A percentile compares a stretch with the other conserved stretches of the same genome.
These are phyloP conservation scores for Exophiala spinifera DNA, from an alignment of 2,329 filamentous ascomycete species.

Conservation along the genomic window DNA sequence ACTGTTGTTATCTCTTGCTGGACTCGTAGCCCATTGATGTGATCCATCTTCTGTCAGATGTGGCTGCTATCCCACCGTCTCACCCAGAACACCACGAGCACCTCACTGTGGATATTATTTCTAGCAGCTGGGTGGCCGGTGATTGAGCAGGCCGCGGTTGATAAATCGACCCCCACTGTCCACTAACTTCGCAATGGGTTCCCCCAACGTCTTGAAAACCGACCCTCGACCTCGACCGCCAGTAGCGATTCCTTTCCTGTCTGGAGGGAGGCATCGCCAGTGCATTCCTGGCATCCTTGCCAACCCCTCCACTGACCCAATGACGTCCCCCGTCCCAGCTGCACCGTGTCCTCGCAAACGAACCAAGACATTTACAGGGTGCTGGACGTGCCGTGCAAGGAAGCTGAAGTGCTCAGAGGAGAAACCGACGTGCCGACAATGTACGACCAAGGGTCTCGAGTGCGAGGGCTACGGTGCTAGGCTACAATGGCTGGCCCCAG, in stretches of 20 bases:
- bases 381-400: constrained; percentile 33
- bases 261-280: background rate
- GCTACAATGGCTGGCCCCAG: constrained; percentile 3
- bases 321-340: background rate
- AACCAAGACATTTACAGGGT: constrained; percentile 24
- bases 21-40: no score
- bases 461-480: constrained; percentile 6
- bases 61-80: no score
- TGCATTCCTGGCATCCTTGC: background rate
- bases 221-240: background rate
- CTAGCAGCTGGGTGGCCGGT: no score
- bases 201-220: background rate
- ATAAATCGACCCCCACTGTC: background rate
- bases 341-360: background rate
- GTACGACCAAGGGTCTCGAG: constrained; percentile 1
- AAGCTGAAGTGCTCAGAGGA: constrained; percentile 36
- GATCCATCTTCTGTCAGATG: no score
- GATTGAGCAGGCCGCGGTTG: background rate
- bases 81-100: no score
- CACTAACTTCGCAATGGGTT: background rate
- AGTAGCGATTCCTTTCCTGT: no score
- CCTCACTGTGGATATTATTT: no score
- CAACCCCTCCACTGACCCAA: background rate
- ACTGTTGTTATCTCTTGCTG: no score
- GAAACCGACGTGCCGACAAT: constrained; percentile 10